These are phyloP conservation scores for Penicillium sumatraense DNA, from an alignment of 2,329 filamentous ascomycete species.

Conservation along the genomic window DNA sequence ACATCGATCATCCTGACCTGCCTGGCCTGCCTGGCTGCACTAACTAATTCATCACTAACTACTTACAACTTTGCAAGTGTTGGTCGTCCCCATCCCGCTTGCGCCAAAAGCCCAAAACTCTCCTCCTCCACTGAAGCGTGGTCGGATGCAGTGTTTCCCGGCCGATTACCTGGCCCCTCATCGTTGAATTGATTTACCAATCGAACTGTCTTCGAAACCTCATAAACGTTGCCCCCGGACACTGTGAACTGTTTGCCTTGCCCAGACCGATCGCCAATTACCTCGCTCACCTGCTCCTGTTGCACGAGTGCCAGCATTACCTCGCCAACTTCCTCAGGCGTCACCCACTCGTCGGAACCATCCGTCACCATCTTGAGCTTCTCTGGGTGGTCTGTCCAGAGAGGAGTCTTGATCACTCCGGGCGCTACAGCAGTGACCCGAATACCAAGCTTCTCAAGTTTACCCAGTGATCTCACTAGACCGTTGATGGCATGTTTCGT, in stretches of 20 bases:
- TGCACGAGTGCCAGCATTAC: conserved; percentile 62
- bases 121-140: conserved; percentile 49
- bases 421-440: conserved; percentile 65
- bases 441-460: conserved; percentile 56
- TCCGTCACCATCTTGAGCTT: conserved; percentile 59
- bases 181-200: conserved; percentile 58
- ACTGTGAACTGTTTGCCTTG: conserved; percentile 40
- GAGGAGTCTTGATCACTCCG: conserved; percentile 64
- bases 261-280: conserved; percentile 38
- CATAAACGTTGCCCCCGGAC: conserved; percentile 57
- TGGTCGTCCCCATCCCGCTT: conserved; percentile 56
- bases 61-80: conserved; percentile 31
- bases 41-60: background rate
- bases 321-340: conserved; percentile 63
- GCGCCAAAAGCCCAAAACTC: conserved; percentile 53
- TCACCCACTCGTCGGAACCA: conserved; percentile 59
- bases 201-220: conserved; percentile 60
- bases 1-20: no score
- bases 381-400: conserved; percentile 66
- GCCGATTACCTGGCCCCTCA: conserved; percentile 53
- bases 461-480: conserved; percentile 55
- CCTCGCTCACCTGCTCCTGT: conserved; percentile 48
- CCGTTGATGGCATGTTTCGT: conserved; percentile 56
- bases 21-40: no score
- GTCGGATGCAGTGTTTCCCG: conserved; percentile 54